Conservation (phyloP, 1,284 basidiomycete species). For the Mycena sp. region DNA sequence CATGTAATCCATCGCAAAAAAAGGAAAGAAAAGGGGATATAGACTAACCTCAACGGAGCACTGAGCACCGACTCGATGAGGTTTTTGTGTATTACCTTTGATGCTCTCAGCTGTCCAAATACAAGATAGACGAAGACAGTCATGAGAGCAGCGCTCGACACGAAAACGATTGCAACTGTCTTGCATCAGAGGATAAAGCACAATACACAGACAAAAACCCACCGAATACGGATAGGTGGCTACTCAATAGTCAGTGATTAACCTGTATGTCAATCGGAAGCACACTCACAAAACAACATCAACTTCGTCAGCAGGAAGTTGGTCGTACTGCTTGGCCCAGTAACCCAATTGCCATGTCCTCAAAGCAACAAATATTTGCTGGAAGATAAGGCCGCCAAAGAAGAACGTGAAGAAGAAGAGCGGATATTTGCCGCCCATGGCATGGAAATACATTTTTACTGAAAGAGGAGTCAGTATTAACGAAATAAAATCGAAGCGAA, state of each 20-base stretch:
- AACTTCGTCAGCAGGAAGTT: conserved; percentile 42
- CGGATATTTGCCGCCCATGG: conserved; percentile 55
- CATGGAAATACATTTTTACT: conserved; percentile 51
- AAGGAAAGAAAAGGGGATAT: conserved; percentile 6
- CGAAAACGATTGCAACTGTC: conserved; percentile 43
- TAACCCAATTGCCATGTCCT: conserved; percentile 61
- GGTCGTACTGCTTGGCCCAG: conserved; percentile 59
- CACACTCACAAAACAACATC: conserved; percentile 44
- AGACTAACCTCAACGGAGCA: conserved; percentile 58
- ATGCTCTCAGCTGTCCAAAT: conserved; percentile 61
- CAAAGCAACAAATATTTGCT: conserved; percentile 41
- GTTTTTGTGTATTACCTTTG: conserved; percentile 63
- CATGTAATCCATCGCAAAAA: background rate
- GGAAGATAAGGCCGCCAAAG: conserved; percentile 39
- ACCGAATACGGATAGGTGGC: conserved; percentile 56
- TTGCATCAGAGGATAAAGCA: conserved; percentile 45
- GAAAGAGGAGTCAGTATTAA: conserved; percentile 18
- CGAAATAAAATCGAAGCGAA: background rate
- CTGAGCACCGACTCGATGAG: conserved; percentile 69
- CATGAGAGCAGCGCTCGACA: conserved; percentile 6
- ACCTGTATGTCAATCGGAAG: background rate
- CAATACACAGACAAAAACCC: background rate
- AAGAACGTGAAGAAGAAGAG: conserved; percentile 53
- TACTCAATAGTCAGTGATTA: conserved; percentile 26
- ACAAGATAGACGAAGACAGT: conserved; percentile 43